phyloP scores from a whole-genome alignment of 129 eudicot genomes.

The Cynara cardunculus region DNA sequence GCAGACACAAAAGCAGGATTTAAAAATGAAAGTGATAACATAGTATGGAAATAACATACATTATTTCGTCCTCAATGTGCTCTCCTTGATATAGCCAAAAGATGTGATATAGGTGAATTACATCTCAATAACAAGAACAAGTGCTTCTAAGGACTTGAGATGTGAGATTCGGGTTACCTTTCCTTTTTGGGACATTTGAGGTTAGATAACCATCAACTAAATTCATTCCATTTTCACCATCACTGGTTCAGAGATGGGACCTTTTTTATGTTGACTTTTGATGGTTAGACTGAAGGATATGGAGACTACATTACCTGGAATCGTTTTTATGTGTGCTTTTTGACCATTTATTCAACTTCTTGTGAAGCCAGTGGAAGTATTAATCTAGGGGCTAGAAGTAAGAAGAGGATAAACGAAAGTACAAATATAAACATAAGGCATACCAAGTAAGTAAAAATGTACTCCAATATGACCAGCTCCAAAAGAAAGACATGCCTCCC shows the following conservation, averaged over 20 bases:
- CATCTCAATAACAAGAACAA: background rate
- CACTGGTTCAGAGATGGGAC: background rate
- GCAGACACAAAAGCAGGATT: background rate
- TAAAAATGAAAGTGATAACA: background rate
- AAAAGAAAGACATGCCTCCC: conserved; percentile 68
- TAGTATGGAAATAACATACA: background rate
- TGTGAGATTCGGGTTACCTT: background rate
- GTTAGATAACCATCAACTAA: background rate
- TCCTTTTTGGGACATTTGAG: background rate
- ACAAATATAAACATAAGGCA: conserved; percentile 2
- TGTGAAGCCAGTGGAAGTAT: background rate
- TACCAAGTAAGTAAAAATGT: conserved; percentile 93
- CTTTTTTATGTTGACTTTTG: background rate
- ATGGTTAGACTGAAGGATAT: background rate
- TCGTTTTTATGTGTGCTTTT: background rate
- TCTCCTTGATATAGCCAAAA: background rate
- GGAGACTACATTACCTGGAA: background rate
- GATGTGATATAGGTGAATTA: background rate
- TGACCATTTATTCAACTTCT: background rate
- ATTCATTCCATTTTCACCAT: background rate
- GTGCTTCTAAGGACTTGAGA: background rate
- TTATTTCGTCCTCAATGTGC: background rate
- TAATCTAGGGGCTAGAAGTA: background rate
- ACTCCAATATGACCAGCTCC: conserved; percentile 98
- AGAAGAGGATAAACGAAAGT: background rate